Evolutionary conservation across 345 rosid genomes (phyloP).

Genomic region (Bruguiera gymnorhiza): DNA sequence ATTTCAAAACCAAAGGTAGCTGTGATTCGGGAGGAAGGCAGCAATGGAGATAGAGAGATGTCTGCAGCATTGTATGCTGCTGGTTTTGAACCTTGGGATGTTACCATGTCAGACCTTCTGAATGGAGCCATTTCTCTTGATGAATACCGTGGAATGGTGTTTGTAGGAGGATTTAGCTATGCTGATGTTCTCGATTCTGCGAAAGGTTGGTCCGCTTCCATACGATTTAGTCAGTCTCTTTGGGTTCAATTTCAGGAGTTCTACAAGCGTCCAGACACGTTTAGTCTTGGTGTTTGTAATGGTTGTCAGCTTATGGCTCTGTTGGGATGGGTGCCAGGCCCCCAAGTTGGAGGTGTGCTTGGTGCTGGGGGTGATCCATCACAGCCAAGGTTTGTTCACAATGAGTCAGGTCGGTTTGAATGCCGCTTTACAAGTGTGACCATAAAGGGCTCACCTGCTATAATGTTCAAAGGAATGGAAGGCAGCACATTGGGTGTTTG

Average conservation of each 20-base stretch:
- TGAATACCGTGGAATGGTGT: conserved; percentile 76
- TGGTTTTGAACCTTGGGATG: conserved; percentile 97
- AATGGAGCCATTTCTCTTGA: conserved; percentile 51
- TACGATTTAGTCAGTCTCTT: conserved; percentile 71
- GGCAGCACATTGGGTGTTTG: conserved; percentile 93
- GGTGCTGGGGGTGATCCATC: conserved; percentile 73
- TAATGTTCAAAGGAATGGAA: conserved; percentile 94
- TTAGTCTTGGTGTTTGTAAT: conserved; percentile 92
- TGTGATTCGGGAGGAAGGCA: conserved; percentile 92
- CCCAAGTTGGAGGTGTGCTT: conserved; percentile 77
- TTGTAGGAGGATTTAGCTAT: conserved; percentile 95
- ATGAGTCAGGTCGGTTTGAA: conserved; percentile 88
- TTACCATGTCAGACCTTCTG: conserved; percentile 87
- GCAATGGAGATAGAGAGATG: conserved; percentile 98
- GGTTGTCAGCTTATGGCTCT: conserved; percentile 96
- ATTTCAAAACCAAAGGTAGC: conserved; percentile 81
- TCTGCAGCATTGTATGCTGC: conserved; percentile 82
- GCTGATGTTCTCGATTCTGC: conserved; percentile 95
- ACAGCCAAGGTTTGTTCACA: conserved; percentile 88
- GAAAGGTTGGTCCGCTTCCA: conserved; percentile 98
- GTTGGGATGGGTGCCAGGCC: conserved; percentile 93
- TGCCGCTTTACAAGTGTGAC: conserved; percentile 84
- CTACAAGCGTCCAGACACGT: conserved; percentile 75
- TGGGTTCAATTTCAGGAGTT: conserved; percentile 80
- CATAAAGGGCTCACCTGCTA: conserved; percentile 71